Percentiles rank a stretch among this genome's conserved stretches.
These are phyloP conservation scores for Tagetes erecta DNA, from an alignment of 129 eudicot species.

Conservation along the genomic window DNA sequence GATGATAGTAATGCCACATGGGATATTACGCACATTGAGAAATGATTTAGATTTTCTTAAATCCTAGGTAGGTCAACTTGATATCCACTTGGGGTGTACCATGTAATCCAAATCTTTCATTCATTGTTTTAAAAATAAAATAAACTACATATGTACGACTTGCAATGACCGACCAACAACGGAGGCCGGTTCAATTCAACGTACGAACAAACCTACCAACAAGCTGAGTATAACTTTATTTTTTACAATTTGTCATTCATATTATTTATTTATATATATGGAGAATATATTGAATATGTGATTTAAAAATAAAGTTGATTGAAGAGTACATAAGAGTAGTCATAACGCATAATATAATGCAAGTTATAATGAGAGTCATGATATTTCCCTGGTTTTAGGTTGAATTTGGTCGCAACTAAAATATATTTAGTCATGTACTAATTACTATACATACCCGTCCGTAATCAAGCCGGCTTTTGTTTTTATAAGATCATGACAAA, in stretches of 20 bases:
- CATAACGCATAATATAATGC: no score
- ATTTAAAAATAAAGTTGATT: neutral
- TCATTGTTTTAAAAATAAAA: neutral
- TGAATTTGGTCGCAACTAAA: neutral
- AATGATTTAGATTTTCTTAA: neutral
- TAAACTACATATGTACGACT: neutral
- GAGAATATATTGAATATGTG: neutral
- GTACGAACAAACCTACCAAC: constrained; percentile 19
- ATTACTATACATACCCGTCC: no score
- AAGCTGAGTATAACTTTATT: neutral
- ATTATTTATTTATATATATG: no score
- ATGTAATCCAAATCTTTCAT: constrained; percentile 4
- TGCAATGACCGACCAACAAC: constrained; percentile 26
- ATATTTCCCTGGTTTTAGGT: neutral
- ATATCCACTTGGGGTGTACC: constrained; percentile 9
- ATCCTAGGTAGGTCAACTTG: neutral
- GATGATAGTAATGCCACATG: neutral
- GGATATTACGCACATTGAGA: neutral
- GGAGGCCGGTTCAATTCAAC: constrained; percentile 24
- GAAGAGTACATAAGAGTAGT: neutral
- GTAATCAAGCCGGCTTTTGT: no score
- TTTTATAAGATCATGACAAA: no score
- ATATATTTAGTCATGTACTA: no score
- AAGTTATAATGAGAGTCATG: no score
- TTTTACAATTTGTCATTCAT: neutral